Base-by-base conservation (phyloP, 768 basidiomycete genomes). In the Boletus tomentosulus region DNA sequence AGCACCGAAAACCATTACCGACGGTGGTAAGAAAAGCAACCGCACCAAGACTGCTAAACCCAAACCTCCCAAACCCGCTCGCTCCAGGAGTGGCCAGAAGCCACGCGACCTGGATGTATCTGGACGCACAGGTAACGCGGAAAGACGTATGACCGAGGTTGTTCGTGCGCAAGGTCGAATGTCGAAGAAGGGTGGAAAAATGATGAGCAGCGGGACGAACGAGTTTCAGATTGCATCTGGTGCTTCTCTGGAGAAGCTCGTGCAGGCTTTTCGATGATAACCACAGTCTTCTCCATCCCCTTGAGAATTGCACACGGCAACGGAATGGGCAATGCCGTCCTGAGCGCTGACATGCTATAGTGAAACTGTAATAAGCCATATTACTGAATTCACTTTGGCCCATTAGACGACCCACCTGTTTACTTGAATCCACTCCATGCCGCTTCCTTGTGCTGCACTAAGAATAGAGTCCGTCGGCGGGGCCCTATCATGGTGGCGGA, bases 161-260 rank as follows among this genome's bases (percentile, higher is more conserved):
- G 93, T 96, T 30, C 82, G 95, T 42, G 78, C 80, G 12, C 91
- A 92, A 65, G 95, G 94, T 9, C 79, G 89, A 48, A 71, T 89
- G 53, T 81, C 83, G 51, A 95, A 87, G 77, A 85, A 85, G 69
- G 83, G 82, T 28, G 95, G 94, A 22, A 75, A 80, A 50, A 83
- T 91, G 80, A 74, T 82, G 57, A 82, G 82, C 58, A 81, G 77
- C 50, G 85, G 84, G 38, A 74, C 76, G 16, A 79, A 79, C 28
- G 91, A 93, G 67, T 93, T 92, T 74, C 91, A 93, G 71, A 79
- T 92, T 54, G 79, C 85, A 46, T 78, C 82, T 25, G 81, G 81
- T 3, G 70, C 77, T 60, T 78, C 75, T n/a, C 65, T 90, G 60
- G 85, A 85, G 66, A 83, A 78, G 63, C 66, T 89, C 54, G 78